These are phyloP conservation scores for Alternaria atra DNA, from an alignment of 2,329 filamentous ascomycete species.

Conservation along the genomic window DNA sequence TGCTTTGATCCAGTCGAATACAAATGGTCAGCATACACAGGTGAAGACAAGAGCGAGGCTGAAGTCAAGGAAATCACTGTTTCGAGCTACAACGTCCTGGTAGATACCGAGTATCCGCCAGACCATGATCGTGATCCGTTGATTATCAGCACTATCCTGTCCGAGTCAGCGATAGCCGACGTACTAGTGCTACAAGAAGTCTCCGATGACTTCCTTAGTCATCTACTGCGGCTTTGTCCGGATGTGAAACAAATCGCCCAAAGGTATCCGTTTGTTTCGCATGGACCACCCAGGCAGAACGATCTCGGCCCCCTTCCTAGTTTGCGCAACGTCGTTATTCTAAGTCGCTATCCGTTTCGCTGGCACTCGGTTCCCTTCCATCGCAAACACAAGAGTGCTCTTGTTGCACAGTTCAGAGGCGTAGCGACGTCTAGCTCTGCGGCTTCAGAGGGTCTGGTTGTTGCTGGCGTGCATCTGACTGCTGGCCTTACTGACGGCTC, in stretches of 20 bases:
- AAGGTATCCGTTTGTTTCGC: slow-evolving; percentile 65
- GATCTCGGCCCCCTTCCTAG: slow-evolving; percentile 66
- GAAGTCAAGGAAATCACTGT: slow-evolving; percentile 37
- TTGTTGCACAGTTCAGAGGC: slow-evolving; percentile 58
- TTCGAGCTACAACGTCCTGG: slow-evolving; percentile 57
- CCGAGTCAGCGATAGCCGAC: slow-evolving; percentile 46
- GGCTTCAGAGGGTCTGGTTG: slow-evolving; percentile 50
- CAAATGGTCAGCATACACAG: slow-evolving; percentile 33
- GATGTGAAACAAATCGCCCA: slow-evolving; percentile 58
- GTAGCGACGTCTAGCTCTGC: slow-evolving; percentile 40
- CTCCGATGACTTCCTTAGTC: slow-evolving; percentile 69
- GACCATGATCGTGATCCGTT: slow-evolving; percentile 49
- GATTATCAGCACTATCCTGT: slow-evolving; percentile 48
- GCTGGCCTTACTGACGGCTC: slow-evolving; percentile 68
- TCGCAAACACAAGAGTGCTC: slow-evolving; percentile 66
- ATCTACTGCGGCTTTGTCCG: slow-evolving; percentile 58
- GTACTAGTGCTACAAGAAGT: slow-evolving; percentile 67
- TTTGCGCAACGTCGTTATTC: slow-evolving; percentile 67
- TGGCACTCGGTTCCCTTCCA: slow-evolving; percentile 66
- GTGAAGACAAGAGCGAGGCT: background rate
- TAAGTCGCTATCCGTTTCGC: slow-evolving; percentile 65
- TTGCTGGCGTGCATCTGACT: slow-evolving; percentile 69
- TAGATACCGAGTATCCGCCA: slow-evolving; percentile 51
- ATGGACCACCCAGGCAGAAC: slow-evolving; percentile 63
- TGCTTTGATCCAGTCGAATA: slow-evolving; percentile 33